Evolutionary conservation across 306 rosid genomes (phyloP).

Genomic region (Crataegus laevigata): DNA sequence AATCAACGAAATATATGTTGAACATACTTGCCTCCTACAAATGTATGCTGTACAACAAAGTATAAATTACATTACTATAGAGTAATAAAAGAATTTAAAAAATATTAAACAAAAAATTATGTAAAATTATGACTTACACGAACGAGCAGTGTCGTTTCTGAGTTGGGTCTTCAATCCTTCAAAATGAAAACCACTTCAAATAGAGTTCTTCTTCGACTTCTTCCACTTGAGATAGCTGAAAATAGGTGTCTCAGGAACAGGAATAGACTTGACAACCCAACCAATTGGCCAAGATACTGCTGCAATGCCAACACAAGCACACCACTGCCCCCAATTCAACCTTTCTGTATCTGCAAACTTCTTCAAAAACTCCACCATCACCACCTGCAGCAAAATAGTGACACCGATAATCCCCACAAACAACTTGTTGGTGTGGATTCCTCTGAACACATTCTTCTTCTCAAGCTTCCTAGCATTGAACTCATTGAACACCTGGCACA

Average conservation of each 20-base stretch:
- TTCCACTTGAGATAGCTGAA: not conserved
- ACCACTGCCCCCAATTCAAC: slow-evolving; percentile 26
- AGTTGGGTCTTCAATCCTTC: not conserved
- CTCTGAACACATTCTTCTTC: slow-evolving; percentile 22
- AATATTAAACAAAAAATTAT: too few relatives aligned
- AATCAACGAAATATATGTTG: too few relatives aligned
- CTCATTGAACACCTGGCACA: slow-evolving; percentile 31
- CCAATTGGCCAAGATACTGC: slow-evolving; percentile 23
- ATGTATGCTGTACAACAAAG: too few relatives aligned
- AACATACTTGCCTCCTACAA: too few relatives aligned
- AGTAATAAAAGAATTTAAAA: too few relatives aligned
- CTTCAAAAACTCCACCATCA: slow-evolving; percentile 28
- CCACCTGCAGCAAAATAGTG: slow-evolving; percentile 19
- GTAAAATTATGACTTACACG: too few relatives aligned
- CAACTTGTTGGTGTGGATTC: slow-evolving; percentile 18
- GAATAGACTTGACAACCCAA: slow-evolving; percentile 22
- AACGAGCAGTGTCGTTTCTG: too few relatives aligned
- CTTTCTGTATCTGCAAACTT: slow-evolving; percentile 23
- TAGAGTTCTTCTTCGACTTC: not conserved
- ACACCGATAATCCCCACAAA: slow-evolving; percentile 16
- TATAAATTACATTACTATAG: too few relatives aligned
- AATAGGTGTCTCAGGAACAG: slow-evolving; percentile 6
- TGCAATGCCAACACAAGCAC: slow-evolving; percentile 16
- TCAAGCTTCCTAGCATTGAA: slow-evolving; percentile 24
- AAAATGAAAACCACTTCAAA: not conserved